Conservation (phyloP, 179 eudicot species). For the Camellia oleifera region DNA sequence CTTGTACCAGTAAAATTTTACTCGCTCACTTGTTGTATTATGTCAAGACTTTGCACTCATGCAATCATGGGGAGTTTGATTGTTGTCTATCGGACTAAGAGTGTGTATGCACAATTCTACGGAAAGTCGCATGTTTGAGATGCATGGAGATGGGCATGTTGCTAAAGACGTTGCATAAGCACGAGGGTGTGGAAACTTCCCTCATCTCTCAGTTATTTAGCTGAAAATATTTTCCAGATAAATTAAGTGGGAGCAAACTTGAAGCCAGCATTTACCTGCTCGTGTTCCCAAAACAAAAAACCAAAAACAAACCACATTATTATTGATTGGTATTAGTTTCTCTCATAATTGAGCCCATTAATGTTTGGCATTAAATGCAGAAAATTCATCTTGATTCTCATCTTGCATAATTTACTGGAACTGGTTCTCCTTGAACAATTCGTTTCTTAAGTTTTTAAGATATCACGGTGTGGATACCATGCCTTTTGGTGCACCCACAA, state of each 20-base stretch:
- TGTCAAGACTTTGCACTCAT: constrained; percentile 44
- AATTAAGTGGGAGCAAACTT: neutral
- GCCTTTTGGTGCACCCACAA: too few species aligned
- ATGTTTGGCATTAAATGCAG: neutral
- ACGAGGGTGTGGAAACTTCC: neutral
- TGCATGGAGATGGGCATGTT: neutral
- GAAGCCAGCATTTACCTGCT: neutral
- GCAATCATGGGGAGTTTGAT: constrained; percentile 43
- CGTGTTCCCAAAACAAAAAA: neutral
- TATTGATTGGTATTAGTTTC: neutral
- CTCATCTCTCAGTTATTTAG: neutral
- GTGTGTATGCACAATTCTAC: constrained; percentile 56
- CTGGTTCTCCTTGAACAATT: too few species aligned
- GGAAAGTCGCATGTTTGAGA: constrained; percentile 20
- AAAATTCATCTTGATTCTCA: too few species aligned
- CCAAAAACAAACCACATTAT: neutral
- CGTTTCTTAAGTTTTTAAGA: too few species aligned
- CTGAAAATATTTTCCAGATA: neutral
- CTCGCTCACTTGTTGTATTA: constrained; percentile 51
- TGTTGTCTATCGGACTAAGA: constrained; percentile 53
- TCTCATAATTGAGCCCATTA: neutral
- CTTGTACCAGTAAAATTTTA: constrained; percentile 54
- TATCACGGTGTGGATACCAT: too few species aligned
- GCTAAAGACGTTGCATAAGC: neutral
- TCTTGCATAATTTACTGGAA: too few species aligned